These are phyloP conservation scores for Didymella arachidicola DNA, from an alignment of 2,329 filamentous ascomycete species.

Conservation along the genomic window DNA sequence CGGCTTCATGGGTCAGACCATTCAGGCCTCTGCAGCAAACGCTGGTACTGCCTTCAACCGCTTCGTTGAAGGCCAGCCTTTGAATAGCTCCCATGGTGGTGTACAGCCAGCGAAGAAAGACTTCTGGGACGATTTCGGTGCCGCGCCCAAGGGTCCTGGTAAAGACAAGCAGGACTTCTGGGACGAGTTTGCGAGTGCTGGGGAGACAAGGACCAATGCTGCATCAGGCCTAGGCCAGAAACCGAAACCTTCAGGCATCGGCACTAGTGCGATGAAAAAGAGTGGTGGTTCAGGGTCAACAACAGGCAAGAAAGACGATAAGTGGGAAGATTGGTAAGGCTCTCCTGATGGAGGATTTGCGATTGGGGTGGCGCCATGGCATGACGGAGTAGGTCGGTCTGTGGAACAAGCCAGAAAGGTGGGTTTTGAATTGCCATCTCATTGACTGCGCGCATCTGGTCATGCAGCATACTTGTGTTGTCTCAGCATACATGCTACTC, in stretches of 20 bases:
- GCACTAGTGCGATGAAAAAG: conserved; percentile 71
- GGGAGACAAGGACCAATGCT: conserved; percentile 31
- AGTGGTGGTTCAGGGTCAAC: conserved; percentile 33
- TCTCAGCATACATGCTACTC: not conserved
- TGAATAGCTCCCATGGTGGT: conserved; percentile 15
- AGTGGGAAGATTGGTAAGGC: conserved; percentile 63
- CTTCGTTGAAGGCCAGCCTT: conserved; percentile 79
- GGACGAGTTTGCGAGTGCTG: conserved; percentile 55
- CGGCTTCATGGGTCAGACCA: conserved; percentile 65
- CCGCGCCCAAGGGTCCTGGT: conserved; percentile 61
- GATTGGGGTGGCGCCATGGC: conserved; percentile 8
- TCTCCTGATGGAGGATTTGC: not conserved
- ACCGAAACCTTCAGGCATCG: conserved; percentile 61
- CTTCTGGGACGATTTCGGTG: conserved; percentile 72
- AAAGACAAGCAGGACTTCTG: conserved; percentile 63
- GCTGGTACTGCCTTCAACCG: conserved; percentile 82
- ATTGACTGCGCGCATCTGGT: not conserved
- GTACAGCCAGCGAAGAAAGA: conserved; percentile 68
- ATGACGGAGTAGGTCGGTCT: conserved; percentile 2
- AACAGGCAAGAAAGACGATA: conserved; percentile 61
- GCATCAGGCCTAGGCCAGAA: conserved; percentile 41
- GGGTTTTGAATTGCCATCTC: conserved; percentile 22
- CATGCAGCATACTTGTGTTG: not conserved
- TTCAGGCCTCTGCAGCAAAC: conserved; percentile 70
- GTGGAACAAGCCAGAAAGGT: not conserved